Evolutionary conservation across 805 yeast genomes (phyloP).

Genomic region (Candida koratica): DNA sequence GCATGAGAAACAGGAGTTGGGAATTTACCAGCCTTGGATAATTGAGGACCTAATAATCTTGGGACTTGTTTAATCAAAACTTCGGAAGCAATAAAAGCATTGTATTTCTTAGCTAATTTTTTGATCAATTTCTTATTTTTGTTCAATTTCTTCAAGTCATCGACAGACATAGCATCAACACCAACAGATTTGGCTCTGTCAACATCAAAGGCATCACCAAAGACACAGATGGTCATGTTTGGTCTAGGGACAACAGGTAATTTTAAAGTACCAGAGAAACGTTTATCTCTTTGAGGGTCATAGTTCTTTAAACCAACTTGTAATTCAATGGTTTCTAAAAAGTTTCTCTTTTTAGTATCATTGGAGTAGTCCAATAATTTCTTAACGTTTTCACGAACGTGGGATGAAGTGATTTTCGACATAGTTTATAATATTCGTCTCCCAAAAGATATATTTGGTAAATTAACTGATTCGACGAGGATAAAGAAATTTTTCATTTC

Average conservation of each 20-base stretch:
- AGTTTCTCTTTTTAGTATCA: conserved; percentile 99
- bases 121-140: conserved; percentile 99
- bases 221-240: conserved; percentile 99
- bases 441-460: conserved; percentile 55
- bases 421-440: conserved; percentile 59
- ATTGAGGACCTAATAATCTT: conserved; percentile 99
- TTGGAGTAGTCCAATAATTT: conserved; percentile 84
- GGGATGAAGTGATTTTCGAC: conserved; percentile 88
- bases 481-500: conserved; percentile 19
- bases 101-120: conserved; percentile 99
- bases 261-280: conserved; percentile 99
- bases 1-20: conserved; percentile 99
- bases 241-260: conserved; percentile 99
- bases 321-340: conserved; percentile 98
- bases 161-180: conserved; percentile 99
- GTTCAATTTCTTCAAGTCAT: conserved; percentile 99
- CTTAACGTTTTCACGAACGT: conserved; percentile 95
- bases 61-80: conserved; percentile 99
- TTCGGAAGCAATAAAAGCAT: conserved; percentile 99
- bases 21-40: conserved; percentile 99
- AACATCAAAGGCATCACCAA: conserved; percentile 99
- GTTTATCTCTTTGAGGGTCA: conserved; percentile 99
- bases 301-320: conserved; percentile 99
- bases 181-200: conserved; percentile 99
- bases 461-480: conserved; percentile 52